Base-by-base conservation (phyloP, 1,284 basidiomycete species). In the Austroboletus rostrupii region DNA sequence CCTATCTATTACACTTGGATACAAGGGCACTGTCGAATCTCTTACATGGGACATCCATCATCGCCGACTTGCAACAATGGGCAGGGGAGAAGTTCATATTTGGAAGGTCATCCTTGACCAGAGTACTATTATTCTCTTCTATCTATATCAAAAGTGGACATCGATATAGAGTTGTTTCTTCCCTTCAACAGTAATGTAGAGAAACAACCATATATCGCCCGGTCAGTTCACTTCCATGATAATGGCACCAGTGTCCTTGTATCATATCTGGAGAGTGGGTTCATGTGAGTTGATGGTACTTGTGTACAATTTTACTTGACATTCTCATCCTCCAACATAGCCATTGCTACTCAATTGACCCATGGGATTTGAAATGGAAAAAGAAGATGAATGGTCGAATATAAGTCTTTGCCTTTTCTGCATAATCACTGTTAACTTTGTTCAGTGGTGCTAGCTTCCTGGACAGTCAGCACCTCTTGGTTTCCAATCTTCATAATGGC, bases 301-400 rank as follows among this genome's bases (percentile, higher is more conserved):
- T 35, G 33, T 35, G 29, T 13, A 31, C 29, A 31, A 13, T 31
- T 31, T 31, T 31, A 31, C 13, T 31, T 13, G 29, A 31, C 29
- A 31, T 31, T 31, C 29, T 31, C 29, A 31, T 31, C 29, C 29
- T 31, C 29, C 29, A 31, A 41, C 16, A 6, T 10, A 50, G 49
- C 1, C 39, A 26, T 28, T 50, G 49, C 9, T 42, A 33, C 16
- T 36, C 33, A 2, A 14, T 45, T 12, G 28, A 50, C 11, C 33
- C 49, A 3, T 50, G 45, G 44, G 40, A 50, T 8, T 11, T 50
- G 5, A 50, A 38, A 33, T 50, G 40, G 44, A 26, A 50, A 13
- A 50, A 50, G 33, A 50, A 47, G 23, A 21, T 3, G 0, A 50
- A 50, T 9, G 13, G 49, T 37, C 13, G 13, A 3, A 50, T 47